Base-by-base conservation (phyloP, 2,329 filamentous ascomycete species). In the Beauveria pseudobassiana region DNA sequence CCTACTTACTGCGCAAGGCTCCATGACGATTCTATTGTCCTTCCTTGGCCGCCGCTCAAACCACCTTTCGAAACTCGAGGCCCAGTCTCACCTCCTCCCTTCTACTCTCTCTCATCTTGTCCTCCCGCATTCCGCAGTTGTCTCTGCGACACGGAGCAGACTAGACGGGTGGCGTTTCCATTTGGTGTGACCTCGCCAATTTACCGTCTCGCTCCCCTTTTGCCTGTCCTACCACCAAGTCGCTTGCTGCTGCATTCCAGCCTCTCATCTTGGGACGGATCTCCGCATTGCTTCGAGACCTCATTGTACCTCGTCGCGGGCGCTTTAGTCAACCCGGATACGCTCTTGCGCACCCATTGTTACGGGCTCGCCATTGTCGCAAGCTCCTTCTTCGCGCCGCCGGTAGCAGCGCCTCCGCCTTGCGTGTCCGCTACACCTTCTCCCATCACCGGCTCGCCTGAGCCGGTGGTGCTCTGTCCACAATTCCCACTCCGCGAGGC, bases 361-460 rank as follows among this genome's bases (percentile, higher is more conserved):
- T 42, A 7, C 30, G 12, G 46, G 8, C 24, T 30, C 12, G 30
- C 14, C 24, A 9, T 28, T n/a, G 56, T 30, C 48, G 34, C 56
- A 22, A 34, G 56, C 56, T 49, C 16, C n/a, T 24, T 30, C 16
- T 48, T 24, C 18, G 45, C 48, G 45, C 28, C 30, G 16, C 48
- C 12, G 22, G 56, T 40, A 51, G 34, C 34, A 59, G 56, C 40
- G 53, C 57, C 46, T 38, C 12, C 40, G 7, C 12, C 49, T 18
- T 26, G 28, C n/a, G 40, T 12, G 28, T 24, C 24, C 58, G 58
- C 58, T 53, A 42, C 49, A 5, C n/a, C 28, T 42, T 46, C 24
- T 34, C 59, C 59, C 59, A 62, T 62, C 59, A 57, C 59, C 59
- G 52, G 59, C 59, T 62, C 59, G 7, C n/a, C 38, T 42, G 59